Base-by-base conservation (phyloP, 257 asterid species). In the Solanum pinnatisectum region DNA sequence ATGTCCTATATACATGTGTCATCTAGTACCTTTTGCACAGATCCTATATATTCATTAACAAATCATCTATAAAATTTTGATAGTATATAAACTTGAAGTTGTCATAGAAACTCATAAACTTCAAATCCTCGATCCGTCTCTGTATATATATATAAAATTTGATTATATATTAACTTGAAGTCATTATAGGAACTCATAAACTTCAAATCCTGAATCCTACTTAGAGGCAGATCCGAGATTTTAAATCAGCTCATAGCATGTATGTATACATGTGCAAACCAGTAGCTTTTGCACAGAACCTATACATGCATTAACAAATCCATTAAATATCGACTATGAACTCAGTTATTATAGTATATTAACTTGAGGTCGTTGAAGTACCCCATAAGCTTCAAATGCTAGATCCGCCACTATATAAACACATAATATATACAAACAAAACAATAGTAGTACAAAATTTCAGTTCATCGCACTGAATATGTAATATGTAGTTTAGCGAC, bases 401-500 rank as follows among this genome's bases (percentile, higher is more conserved):
- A 1, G 9, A 52, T 52, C 4, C 0, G 63, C 4, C n/a, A 2
- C 10, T 52, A 18, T 0, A 1, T 20, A 56, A 0, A 56, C 0
- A 56, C n/a, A 56, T 7, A 18, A 7, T 56, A 6, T 56, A 56
- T 56, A 1, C 65, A 56, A 56, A 56, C 65, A 56, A 56, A 56
- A 56, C 10, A 18, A 18, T 18, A 1, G 25, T 18, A 1, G 25
- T 40, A 65, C 42, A 65, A n/a, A 65, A 65, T 65, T 65, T 65
- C 71, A n/a, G 33, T n/a, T 65, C 0, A 65, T 0, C 71, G 15
- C 71, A 65, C 33, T 65, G 1, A 65, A 65, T 65, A 65, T 63
- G 67, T 27, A 59, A 1, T 32, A 49, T 22, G 23, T 10, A 44
- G 71, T 79, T 60, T n/a, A 33, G 72, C 10, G 68, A 92, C 90